Base-by-base conservation (phyloP, 208 protist genomes). In the Leishmania braziliensis region DNA sequence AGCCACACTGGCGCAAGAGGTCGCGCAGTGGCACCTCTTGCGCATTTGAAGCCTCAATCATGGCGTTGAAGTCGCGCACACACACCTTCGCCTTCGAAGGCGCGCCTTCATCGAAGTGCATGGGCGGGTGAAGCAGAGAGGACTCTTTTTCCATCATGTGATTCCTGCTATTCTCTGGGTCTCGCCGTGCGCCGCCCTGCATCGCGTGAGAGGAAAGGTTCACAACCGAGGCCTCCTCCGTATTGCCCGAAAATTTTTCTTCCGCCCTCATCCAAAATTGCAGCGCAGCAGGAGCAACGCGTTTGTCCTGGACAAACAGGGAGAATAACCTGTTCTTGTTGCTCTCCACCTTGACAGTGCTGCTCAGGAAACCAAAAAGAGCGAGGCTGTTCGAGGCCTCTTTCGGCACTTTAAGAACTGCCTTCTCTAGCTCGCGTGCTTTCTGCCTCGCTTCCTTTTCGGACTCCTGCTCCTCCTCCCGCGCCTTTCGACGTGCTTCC, bases 231-330 rank as follows among this genome's bases (percentile, higher is more conserved):
- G 73, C 63, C 5, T 85, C 86, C 36, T 86, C 82, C 53, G 83
- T 78, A 58, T 68, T 8, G 43, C 12, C 53, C 43, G 62, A 29
- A 23, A 46, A 20, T 23, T 26, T 68, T 20, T 72, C 79, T n/a
- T 80, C 76, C 20, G 73, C 26, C 16, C 56, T 43, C 63, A 87
- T 66, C 93, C 94, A 97, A 81, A 95, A 90, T 53, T 88, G 89
- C 56, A 97, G 78, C 12, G 89, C 83, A 20, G 60, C 33, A 2
- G 94, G 94, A 33, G 92, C 90, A 10, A 95, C 65, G 0, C 94
- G 91, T 65, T 92, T 94, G 81, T 97, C 91, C 36, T 90, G 94
- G 48, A 97, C 89, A 87, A 97, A 97, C 9, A 80, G 29, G 2
- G 90, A 86, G 81, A 97, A 96, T 9, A 97, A 79, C 48, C 78